These are phyloP conservation scores for Dentipellis sp. DNA, from an alignment of 768 basidiomycete genomes.

Conservation along the genomic window DNA sequence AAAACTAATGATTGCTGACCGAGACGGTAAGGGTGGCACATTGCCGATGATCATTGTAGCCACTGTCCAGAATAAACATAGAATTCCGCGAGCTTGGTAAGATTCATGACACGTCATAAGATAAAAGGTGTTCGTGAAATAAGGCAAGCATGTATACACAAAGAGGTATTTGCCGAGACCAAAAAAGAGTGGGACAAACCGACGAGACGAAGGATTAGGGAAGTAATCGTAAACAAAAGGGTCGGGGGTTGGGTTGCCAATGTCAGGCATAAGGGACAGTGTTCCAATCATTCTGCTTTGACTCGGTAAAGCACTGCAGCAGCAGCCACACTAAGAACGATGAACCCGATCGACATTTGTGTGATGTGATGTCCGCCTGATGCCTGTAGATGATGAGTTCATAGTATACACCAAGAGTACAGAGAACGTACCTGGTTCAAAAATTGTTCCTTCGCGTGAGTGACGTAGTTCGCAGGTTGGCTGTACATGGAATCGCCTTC, in stretches of 20 bases:
- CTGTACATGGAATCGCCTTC: slow-evolving; percentile 8
- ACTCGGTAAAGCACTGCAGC: slow-evolving; percentile 15
- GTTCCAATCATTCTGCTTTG: slow-evolving; percentile 8
- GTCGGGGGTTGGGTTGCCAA: not conserved
- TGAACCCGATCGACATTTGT: slow-evolving; percentile 11
- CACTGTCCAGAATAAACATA: not conserved
- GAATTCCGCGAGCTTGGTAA: not conserved
- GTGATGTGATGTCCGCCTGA: slow-evolving; percentile 7
- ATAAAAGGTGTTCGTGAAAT: not conserved
- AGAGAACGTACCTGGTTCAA: slow-evolving; percentile 2
- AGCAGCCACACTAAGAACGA: slow-evolving; percentile 14
- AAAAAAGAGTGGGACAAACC: not conserved
- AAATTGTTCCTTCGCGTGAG: slow-evolving; percentile 3
- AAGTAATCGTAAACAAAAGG: not conserved
- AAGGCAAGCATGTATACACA: not conserved
- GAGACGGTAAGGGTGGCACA: no score
- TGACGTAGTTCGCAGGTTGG: not conserved
- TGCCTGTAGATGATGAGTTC: not conserved
- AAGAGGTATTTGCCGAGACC: not conserved
- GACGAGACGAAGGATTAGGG: not conserved
- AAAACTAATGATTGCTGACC: no score
- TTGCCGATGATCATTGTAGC: not conserved
- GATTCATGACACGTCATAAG: not conserved
- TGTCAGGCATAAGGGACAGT: not conserved
- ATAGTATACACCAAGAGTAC: not conserved